Conservation (phyloP, 1,284 basidiomycete species). For the Bondarzewia mesenterica region DNA sequence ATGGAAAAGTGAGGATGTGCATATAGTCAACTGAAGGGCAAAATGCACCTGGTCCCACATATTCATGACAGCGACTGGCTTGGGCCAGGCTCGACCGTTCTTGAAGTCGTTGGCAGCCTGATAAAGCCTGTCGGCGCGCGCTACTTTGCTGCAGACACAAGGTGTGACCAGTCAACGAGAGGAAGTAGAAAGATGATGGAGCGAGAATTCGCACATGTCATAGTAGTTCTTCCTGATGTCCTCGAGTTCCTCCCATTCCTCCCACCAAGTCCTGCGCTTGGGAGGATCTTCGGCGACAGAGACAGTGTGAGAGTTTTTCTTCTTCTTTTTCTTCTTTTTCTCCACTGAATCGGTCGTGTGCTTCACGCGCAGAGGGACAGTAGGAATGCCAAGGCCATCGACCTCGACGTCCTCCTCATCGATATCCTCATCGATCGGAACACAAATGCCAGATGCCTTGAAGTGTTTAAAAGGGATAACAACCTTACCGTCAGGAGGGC, state of each 20-base stretch:
- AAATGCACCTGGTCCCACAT: conserved; percentile 55
- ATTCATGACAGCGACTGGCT: conserved; percentile 28
- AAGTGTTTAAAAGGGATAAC: conserved; percentile 54
- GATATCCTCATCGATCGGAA: conserved; percentile 22
- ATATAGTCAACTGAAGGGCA: not conserved
- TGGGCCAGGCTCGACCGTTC: conserved; percentile 43
- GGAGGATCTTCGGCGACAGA: not conserved
- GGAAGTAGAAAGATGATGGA: conserved; percentile 1
- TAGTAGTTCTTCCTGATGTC: conserved; percentile 24
- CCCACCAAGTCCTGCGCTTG: conserved; percentile 43
- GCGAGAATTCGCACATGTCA: conserved; percentile 34
- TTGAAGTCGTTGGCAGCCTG: conserved; percentile 51
- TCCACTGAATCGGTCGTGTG: conserved; percentile 39
- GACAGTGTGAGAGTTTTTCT: conserved; percentile 7
- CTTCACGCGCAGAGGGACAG: conserved; percentile 42
- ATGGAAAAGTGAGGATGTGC: not conserved
- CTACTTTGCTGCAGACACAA: conserved; percentile 24
- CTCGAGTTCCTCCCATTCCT: conserved; percentile 57
- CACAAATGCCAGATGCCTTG: conserved; percentile 49
- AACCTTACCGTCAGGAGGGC: conserved; percentile 37
- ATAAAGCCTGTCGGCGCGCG: conserved; percentile 44
- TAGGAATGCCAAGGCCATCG: conserved; percentile 60
- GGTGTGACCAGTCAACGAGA: not conserved
- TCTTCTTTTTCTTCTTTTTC: conserved; percentile 35
- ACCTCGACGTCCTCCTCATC: conserved; percentile 33